Evolutionary conservation across 2,329 filamentous ascomycete genomes (phyloP), one percentile per base, ranked within the genome.

Genomic region (Pezicula rhizophila): DNA sequence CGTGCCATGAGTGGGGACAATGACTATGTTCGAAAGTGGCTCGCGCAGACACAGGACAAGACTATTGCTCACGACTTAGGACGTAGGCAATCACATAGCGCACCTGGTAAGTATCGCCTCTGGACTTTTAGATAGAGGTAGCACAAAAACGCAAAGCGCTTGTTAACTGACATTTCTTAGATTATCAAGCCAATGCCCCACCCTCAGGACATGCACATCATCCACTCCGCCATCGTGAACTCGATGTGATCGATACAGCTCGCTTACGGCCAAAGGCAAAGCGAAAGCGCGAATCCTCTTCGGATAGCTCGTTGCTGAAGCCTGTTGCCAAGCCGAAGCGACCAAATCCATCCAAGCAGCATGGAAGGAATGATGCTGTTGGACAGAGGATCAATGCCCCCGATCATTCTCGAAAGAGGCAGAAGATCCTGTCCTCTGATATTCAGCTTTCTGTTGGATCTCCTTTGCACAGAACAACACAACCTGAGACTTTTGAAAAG

Each of bases 401-500:
- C 8, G 40, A n/a, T 8, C 14, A 35, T 20, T 20, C 39, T 18
- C 35, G 33, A 20, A 56, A 57, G 42, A 57, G 47, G 25, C 46
- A 15, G 17, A 52, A 46, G 20, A 28, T 39, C 12, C 45, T 28
- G 12, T 33, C 51, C 8, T 52, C 43, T 8, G 38, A 48, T 12
- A 43, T 46, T 10, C 41, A 37, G 12, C 12, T 38, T 31, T 31
- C 28, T 31, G 8, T 7, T 11, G 28, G 28, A 11, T 31, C 28
- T 31, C 5, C 28, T 31, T 5, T 31, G 28, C 28, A 31, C 28
- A 31, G 11, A 12, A 31, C 8, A 12, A 31, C 8, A 31, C 28
- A 10, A 31, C 28, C 11, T 12, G 56, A 57, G 41, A 55, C 47
- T 7, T 66, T 63, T 42, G 71, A 78, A 47, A 80, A 72, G 57